Evolutionary conservation across 192 early-diverging fungal species (phyloP).

Genomic region (Coemansia sp.): DNA sequence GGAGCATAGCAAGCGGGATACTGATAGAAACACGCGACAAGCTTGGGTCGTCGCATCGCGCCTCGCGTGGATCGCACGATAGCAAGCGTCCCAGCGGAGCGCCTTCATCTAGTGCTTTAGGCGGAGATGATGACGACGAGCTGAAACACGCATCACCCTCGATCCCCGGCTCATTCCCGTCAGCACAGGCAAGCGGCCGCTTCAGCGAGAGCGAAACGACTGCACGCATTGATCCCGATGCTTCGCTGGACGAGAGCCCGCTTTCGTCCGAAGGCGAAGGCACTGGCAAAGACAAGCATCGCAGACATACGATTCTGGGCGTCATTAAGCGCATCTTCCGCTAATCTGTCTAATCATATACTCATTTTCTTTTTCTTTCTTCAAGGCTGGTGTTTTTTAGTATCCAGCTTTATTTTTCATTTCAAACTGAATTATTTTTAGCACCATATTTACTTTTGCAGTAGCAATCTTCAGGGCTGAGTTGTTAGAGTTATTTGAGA

Average conservation of each 20-base stretch:
- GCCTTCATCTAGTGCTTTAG: slow-evolving; percentile 21
- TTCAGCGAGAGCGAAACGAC: slow-evolving; percentile 27
- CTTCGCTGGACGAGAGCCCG: slow-evolving; percentile 25
- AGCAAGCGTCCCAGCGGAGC: slow-evolving; percentile 37
- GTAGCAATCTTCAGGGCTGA: background rate
- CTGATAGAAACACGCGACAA: slow-evolving; percentile 24
- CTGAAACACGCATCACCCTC: slow-evolving; percentile 17
- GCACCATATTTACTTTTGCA: background rate
- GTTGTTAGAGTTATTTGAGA: background rate
- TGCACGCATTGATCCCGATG: slow-evolving; percentile 9
- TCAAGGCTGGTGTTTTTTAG: background rate
- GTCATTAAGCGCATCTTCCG: slow-evolving; percentile 56
- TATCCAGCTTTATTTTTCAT: background rate
- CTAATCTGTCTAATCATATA: background rate
- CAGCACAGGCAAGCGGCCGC: slow-evolving; percentile 13
- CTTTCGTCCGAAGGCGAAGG: slow-evolving; percentile 28
- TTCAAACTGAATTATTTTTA: slow-evolving; percentile 1
- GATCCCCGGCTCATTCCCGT: slow-evolving; percentile 48
- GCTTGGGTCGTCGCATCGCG: slow-evolving; percentile 33
- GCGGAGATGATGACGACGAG: slow-evolving; percentile 20
- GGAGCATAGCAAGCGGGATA: slow-evolving; percentile 8
- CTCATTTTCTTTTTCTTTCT: background rate
- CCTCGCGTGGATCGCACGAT: slow-evolving; percentile 35
- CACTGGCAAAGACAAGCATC: slow-evolving; percentile 29
- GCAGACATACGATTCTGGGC: slow-evolving; percentile 51